Conservation (phyloP, 2,329 filamentous ascomycete genomes). For the Fusarium virguliforme region DNA sequence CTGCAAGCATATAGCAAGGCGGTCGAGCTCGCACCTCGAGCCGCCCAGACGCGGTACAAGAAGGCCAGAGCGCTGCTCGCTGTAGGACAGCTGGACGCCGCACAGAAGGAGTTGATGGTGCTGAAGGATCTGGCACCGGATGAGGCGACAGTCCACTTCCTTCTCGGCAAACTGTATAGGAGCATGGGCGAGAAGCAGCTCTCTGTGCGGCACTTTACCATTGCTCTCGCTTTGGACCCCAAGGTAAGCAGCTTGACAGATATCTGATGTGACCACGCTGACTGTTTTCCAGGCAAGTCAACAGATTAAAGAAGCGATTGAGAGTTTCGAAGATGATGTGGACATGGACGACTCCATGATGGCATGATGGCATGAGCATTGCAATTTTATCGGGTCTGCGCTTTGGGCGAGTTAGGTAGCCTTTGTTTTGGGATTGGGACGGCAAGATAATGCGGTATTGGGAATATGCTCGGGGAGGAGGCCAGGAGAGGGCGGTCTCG, state of each 20-base stretch:
- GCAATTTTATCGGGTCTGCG: constrained; percentile 46
- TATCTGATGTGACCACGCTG: constrained; percentile 1
- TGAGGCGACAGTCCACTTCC: constrained; percentile 95
- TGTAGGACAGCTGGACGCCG: constrained; percentile 78
- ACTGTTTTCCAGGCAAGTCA: constrained; percentile 78
- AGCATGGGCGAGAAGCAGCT: constrained; percentile 79
- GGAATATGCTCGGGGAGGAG: constrained; percentile 14
- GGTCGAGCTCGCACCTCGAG: constrained; percentile 84
- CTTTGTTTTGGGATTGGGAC: constrained; percentile 38
- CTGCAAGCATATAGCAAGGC: constrained; percentile 87
- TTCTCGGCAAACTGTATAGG: constrained; percentile 89
- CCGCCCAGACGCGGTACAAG: constrained; percentile 90
- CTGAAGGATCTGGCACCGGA: constrained; percentile 93
- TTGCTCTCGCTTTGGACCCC: constrained; percentile 94
- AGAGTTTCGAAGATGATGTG: constrained; percentile 87
- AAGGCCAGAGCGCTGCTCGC: constrained; percentile 91
- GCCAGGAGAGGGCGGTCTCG: constrained; percentile 8
- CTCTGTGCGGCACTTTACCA: constrained; percentile 95
- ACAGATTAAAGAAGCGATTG: constrained; percentile 97
- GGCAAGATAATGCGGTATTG: constrained; percentile 40
- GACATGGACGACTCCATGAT: constrained; percentile 79
- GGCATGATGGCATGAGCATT: constrained; percentile 61
- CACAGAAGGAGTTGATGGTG: constrained; percentile 87
- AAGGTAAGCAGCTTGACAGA: constrained; percentile 75
- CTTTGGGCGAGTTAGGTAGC: constrained; percentile 40